phyloP scores from a whole-genome alignment of 352 stramenopile genomes.

The Paralagenidium karlingii region DNA sequence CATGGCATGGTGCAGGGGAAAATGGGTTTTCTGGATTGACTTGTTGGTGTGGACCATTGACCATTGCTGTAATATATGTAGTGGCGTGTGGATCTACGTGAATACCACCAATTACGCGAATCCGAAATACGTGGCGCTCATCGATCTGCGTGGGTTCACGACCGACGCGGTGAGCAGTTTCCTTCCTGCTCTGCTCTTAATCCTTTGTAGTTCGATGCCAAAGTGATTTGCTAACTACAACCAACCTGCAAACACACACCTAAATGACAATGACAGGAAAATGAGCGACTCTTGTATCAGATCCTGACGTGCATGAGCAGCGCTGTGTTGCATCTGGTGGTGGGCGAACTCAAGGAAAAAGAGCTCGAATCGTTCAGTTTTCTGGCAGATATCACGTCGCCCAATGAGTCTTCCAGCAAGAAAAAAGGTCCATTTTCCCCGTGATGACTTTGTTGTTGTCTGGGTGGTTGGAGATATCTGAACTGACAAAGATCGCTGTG shows the following conservation, averaged over 20 bases:
- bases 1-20: too few species aligned
- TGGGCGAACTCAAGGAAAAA: slow-evolving; percentile 31
- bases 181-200: too few species aligned
- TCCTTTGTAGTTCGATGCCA: not conserved
- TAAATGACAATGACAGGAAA: slow-evolving; percentile 10
- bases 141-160: slow-evolving; percentile 41
- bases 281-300: slow-evolving; percentile 49
- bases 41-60: too few species aligned
- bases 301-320: slow-evolving; percentile 57
- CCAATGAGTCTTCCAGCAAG: slow-evolving; percentile 11
- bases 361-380: slow-evolving; percentile 49
- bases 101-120: slow-evolving; percentile 42
- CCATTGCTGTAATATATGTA: too few species aligned
- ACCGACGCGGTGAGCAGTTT: slow-evolving; percentile 10
- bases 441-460: not conserved
- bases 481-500: not conserved
- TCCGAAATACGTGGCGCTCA: slow-evolving; percentile 57
- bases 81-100: slow-evolving; percentile 63
- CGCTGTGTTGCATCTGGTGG: slow-evolving; percentile 55
- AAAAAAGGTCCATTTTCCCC: slow-evolving; percentile 14
- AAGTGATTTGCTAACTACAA: not conserved
- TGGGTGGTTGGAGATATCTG: not conserved
- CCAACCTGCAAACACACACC: not conserved
- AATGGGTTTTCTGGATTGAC: too few species aligned
- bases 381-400: too few species aligned